phyloP scores from a whole-genome alignment of 352 stramenopile genomes.

The Globisporangium nunn region DNA sequence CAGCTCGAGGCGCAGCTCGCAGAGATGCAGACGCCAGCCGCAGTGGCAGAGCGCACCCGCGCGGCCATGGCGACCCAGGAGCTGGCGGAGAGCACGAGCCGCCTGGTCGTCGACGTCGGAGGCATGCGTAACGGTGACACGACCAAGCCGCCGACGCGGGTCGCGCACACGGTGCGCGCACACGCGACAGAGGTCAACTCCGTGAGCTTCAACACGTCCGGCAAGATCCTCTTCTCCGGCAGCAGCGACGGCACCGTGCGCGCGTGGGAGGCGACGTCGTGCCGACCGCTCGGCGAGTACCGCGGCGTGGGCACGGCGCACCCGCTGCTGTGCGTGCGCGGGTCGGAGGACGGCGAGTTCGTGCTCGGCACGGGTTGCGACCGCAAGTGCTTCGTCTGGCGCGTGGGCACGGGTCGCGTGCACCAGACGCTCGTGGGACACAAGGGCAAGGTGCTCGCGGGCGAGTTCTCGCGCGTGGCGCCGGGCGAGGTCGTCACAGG shows the following conservation, averaged over 20 bases:
- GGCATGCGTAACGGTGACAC: conserved; percentile 3
- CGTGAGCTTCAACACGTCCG: conserved; percentile 77
- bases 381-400: conserved; percentile 82
- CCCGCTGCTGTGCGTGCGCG: conserved; percentile 74
- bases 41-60: too few relatives aligned
- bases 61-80: conserved; percentile 31
- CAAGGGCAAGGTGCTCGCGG: conserved; percentile 78
- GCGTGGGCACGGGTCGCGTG: conserved; percentile 71
- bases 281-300: conserved; percentile 60
- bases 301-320: conserved; percentile 68
- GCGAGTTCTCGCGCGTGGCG: conserved; percentile 56
- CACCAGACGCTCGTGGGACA: conserved; percentile 80
- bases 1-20: conserved; percentile 50
- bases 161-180: conserved; percentile 56
- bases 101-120: conserved; percentile 23
- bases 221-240: conserved; percentile 75
- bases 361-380: conserved; percentile 78
- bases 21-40: conserved; percentile 40
- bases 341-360: conserved; percentile 67
- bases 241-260: conserved; percentile 79
- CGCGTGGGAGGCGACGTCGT: conserved; percentile 60
- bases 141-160: conserved; percentile 25
- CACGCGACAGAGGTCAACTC: conserved; percentile 83
- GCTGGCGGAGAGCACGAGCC: conserved; percentile 37
- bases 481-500: conserved; percentile 69